These are phyloP conservation scores for Endoconidiophora polonica DNA, from an alignment of 2,329 filamentous ascomycete genomes.

Conservation along the genomic window DNA sequence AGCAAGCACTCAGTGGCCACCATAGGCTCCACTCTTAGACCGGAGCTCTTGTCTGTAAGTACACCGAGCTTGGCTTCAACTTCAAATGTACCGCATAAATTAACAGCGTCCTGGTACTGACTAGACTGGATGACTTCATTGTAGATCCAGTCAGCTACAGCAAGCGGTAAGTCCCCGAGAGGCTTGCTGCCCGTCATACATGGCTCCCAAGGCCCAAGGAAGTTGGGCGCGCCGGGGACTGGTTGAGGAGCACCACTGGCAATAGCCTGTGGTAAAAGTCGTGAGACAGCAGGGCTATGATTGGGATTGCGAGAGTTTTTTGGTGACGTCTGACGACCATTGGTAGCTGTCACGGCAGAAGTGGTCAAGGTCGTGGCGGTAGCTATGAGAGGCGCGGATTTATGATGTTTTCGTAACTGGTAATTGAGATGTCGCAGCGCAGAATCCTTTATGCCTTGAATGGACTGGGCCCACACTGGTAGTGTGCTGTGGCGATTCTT, in stretches of 20 bases:
- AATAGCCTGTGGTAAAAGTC: constrained; percentile 14
- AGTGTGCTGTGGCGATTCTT: constrained; percentile 20
- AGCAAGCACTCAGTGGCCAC: constrained; percentile 57
- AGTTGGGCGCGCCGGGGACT: constrained; percentile 10
- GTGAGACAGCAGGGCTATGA: constrained; percentile 2
- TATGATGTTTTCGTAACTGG: constrained; percentile 26
- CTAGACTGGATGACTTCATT: constrained; percentile 49
- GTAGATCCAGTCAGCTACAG: constrained; percentile 70
- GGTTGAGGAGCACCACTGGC: background rate
- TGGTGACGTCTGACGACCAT: constrained; percentile 27
- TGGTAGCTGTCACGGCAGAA: constrained; percentile 17
- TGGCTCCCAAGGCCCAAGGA: constrained; percentile 44
- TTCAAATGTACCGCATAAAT: constrained; percentile 60
- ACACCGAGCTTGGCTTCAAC: constrained; percentile 88
- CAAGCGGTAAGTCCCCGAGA: constrained; percentile 56
- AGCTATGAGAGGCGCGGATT: constrained; percentile 17
- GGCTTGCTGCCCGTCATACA: constrained; percentile 55
- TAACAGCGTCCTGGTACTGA: constrained; percentile 46
- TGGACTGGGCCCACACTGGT: constrained; percentile 34
- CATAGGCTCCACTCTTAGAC: constrained; percentile 49
- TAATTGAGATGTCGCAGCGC: constrained; percentile 28
- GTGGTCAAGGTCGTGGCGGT: constrained; percentile 23
- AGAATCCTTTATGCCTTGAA: constrained; percentile 21
- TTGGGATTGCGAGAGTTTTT: constrained; percentile 24
- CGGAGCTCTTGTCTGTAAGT: constrained; percentile 56